Conservation (phyloP, 2,329 filamentous ascomycete species). For the Fusarium transvaalense region DNA sequence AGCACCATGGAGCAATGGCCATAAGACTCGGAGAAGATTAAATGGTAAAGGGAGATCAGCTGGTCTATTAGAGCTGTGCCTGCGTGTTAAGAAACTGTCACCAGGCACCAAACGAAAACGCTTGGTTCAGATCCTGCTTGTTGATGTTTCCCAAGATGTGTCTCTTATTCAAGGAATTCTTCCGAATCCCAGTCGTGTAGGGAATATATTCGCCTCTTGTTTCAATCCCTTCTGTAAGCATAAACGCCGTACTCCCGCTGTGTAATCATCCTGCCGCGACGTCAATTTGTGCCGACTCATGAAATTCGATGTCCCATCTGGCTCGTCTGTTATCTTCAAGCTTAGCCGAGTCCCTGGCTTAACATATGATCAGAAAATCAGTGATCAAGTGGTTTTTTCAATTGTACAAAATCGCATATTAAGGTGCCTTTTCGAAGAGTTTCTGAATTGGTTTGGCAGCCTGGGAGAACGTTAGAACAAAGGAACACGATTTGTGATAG, state of each 20-base stretch:
- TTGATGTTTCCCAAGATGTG: neutral
- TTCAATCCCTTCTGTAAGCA: constrained; percentile 2
- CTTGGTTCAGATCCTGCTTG: neutral
- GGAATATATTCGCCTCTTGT: neutral
- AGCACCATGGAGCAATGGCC: neutral
- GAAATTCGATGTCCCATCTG: neutral
- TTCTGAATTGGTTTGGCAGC: constrained; percentile 86
- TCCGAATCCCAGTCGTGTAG: neutral
- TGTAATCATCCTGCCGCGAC: constrained; percentile 1
- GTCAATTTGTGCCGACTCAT: neutral
- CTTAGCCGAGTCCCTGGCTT: neutral
- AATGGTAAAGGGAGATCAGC: neutral
- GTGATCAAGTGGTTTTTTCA: neutral
- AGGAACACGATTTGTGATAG: neutral
- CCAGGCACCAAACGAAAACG: neutral
- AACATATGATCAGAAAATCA: neutral
- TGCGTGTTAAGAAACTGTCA: neutral
- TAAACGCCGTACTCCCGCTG: constrained; percentile 23
- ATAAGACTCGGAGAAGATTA: neutral
- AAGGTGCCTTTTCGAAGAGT: constrained; percentile 77
- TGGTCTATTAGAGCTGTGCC: neutral
- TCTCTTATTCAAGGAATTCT: neutral
- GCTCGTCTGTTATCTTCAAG: neutral
- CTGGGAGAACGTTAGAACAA: constrained; percentile 57
- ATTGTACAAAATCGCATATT: neutral